A percentile compares a stretch with the other conserved stretches of the same genome.
These are phyloP conservation scores for Cyclostephanos tholiformis DNA, from an alignment of 108 stramenopile species.

Conservation along the genomic window DNA sequence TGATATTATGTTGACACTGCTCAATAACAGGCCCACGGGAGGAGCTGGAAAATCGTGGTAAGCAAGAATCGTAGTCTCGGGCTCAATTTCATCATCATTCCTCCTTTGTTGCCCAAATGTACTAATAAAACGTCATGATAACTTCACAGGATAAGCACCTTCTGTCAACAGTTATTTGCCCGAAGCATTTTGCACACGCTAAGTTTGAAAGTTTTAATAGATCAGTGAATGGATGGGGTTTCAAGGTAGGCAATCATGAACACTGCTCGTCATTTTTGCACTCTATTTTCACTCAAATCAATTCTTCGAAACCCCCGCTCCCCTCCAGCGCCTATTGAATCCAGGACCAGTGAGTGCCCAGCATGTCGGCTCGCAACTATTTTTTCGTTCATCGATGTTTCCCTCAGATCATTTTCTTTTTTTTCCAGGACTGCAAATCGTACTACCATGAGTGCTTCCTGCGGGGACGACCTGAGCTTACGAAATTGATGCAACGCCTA, in stretches of 20 bases:
- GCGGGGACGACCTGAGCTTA: slow-evolving; percentile 40
- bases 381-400: neutral
- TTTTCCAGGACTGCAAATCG: slow-evolving; percentile 32
- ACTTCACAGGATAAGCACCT: slow-evolving; percentile 19
- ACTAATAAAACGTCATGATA: neutral
- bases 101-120: neutral
- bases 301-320: neutral
- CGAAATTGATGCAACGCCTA: slow-evolving; percentile 34
- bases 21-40: slow-evolving; percentile 24
- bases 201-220: slow-evolving; percentile 48
- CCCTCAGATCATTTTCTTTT: neutral
- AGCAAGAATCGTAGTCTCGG: neutral
- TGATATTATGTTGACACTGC: neutral
- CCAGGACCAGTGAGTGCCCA: slow-evolving; percentile 12
- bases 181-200: slow-evolving; percentile 35
- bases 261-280: neutral
- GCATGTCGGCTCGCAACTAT: neutral
- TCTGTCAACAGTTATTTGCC: slow-evolving; percentile 29
- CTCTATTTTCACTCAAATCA: slow-evolving; percentile 2
- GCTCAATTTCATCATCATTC: neutral
- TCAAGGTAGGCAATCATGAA: slow-evolving; percentile 34
- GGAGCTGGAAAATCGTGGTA: slow-evolving; percentile 38
- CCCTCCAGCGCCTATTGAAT: slow-evolving; percentile 19
- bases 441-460: slow-evolving; percentile 55
- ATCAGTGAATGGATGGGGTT: slow-evolving; percentile 53